A percentile compares a stretch with the other conserved stretches of the same genome.
Conservation (phyloP, 148 eudicot species). For the Vaccinium darrowii region DNA sequence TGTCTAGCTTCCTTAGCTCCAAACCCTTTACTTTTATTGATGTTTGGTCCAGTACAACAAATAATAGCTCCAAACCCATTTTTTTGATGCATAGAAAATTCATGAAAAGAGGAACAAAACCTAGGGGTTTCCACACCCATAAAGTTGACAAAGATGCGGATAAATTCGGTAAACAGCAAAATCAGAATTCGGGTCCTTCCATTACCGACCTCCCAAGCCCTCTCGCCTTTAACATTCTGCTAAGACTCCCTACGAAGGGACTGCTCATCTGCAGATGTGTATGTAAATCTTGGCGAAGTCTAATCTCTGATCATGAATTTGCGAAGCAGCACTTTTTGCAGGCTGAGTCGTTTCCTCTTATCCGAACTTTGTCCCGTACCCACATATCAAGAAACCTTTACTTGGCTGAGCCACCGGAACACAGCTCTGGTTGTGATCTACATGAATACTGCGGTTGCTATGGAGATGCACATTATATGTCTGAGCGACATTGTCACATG, state of each 20-base stretch:
- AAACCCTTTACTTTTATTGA: too few relatives aligned
- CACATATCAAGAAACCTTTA: slow-evolving; percentile 15
- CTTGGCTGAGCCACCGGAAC: slow-evolving; percentile 8
- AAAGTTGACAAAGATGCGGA: background rate
- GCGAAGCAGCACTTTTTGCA: slow-evolving; percentile 2
- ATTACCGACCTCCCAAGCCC: background rate
- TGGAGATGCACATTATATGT: background rate
- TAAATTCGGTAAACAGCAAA: background rate
- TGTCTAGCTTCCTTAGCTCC: too few relatives aligned
- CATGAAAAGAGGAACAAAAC: background rate
- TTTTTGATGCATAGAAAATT: too few relatives aligned
- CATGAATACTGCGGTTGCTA: background rate
- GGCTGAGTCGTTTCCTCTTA: background rate
- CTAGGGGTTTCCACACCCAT: too few relatives aligned
- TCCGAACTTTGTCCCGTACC: background rate
- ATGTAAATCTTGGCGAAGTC: slow-evolving; percentile 10
- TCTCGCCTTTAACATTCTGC: background rate
- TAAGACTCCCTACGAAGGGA: background rate
- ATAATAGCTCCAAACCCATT: too few relatives aligned
- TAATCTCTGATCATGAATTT: slow-evolving; percentile 1
- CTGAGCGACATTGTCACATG: background rate
- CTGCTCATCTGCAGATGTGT: slow-evolving; percentile 7
- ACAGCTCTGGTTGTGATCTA: background rate
- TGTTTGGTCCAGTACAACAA: too few relatives aligned
- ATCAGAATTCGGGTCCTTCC: background rate